These are phyloP conservation scores for Coleophoma cylindrospora DNA, from an alignment of 2,329 filamentous ascomycete genomes.

Conservation along the genomic window DNA sequence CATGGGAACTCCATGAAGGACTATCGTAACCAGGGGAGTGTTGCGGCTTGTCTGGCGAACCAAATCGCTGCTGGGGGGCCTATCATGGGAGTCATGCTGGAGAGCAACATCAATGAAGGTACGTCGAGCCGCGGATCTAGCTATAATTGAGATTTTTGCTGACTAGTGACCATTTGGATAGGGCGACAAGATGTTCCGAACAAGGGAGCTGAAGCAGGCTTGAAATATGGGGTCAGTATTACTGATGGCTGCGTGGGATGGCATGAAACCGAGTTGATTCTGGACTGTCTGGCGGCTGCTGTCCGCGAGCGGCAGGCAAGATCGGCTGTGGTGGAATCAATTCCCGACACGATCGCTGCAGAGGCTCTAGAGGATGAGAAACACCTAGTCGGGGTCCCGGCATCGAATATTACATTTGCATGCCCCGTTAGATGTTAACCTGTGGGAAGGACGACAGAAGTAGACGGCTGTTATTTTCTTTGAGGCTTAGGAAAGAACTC, in stretches of 20 bases:
- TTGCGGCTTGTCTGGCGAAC: slow-evolving; percentile 74
- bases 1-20: slow-evolving; percentile 98
- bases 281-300: slow-evolving; percentile 82
- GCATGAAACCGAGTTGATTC: slow-evolving; percentile 75
- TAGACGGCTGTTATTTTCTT: too few species aligned
- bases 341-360: too few species aligned
- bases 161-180: too few species aligned
- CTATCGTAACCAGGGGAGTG: slow-evolving; percentile 93
- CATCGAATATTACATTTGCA: too few species aligned
- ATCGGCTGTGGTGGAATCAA: not conserved
- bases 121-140: slow-evolving; percentile 22
- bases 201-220: slow-evolving; percentile 64
- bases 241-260: slow-evolving; percentile 95
- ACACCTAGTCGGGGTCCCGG: too few species aligned
- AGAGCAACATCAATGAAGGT: slow-evolving; percentile 91
- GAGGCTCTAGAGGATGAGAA: too few species aligned
- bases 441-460: too few species aligned
- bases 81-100: slow-evolving; percentile 96
- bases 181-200: slow-evolving; percentile 73
- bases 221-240: slow-evolving; percentile 90
- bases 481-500: too few species aligned
- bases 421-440: too few species aligned
- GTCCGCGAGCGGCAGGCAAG: slow-evolving; percentile 59
- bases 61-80: slow-evolving; percentile 84
- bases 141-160: too few species aligned